A percentile compares a stretch with the other conserved stretches of the same genome.
These are phyloP conservation scores for Evernia prunastri DNA, from an alignment of 495 filamentous ascomycete genomes.

Conservation along the genomic window DNA sequence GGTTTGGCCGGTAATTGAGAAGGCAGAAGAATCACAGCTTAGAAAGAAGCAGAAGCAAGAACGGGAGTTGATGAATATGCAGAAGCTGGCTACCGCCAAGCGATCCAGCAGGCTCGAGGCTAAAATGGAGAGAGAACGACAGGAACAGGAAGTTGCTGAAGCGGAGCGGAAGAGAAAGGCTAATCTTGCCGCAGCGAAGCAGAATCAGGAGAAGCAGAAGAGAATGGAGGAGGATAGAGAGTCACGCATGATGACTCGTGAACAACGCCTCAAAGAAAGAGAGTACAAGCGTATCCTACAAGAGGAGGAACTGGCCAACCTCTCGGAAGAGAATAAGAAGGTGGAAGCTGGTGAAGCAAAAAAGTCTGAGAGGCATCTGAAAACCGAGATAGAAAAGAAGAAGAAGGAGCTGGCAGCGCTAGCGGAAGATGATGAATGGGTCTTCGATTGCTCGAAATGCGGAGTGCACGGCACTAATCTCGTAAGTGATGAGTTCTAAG, in stretches of 20 bases:
- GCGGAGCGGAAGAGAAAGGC: slow-evolving; percentile 62
- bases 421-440: slow-evolving; percentile 77
- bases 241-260: slow-evolving; percentile 74
- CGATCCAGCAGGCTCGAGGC: slow-evolving; percentile 79
- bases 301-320: slow-evolving; percentile 71
- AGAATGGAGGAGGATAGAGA: slow-evolving; percentile 72
- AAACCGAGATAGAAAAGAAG: slow-evolving; percentile 69
- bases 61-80: slow-evolving; percentile 70
- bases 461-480: slow-evolving; percentile 78
- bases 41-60: slow-evolving; percentile 63
- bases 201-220: slow-evolving; percentile 60
- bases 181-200: slow-evolving; percentile 59
- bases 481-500: slow-evolving; percentile 36
- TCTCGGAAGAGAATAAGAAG: slow-evolving; percentile 71
- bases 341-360: slow-evolving; percentile 55
- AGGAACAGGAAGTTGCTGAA: slow-evolving; percentile 63
- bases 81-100: slow-evolving; percentile 88
- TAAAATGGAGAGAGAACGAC: slow-evolving; percentile 69
- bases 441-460: slow-evolving; percentile 87
- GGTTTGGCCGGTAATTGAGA: slow-evolving; percentile 75
- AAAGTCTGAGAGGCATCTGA: slow-evolving; percentile 69
- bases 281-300: slow-evolving; percentile 72
- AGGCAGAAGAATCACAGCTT: slow-evolving; percentile 68
- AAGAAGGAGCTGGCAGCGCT: slow-evolving; percentile 66
- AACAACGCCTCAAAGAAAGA: slow-evolving; percentile 74